Base-by-base conservation (phyloP, 164 flowering plant genomes). In the Amborella trichopoda region DNA sequence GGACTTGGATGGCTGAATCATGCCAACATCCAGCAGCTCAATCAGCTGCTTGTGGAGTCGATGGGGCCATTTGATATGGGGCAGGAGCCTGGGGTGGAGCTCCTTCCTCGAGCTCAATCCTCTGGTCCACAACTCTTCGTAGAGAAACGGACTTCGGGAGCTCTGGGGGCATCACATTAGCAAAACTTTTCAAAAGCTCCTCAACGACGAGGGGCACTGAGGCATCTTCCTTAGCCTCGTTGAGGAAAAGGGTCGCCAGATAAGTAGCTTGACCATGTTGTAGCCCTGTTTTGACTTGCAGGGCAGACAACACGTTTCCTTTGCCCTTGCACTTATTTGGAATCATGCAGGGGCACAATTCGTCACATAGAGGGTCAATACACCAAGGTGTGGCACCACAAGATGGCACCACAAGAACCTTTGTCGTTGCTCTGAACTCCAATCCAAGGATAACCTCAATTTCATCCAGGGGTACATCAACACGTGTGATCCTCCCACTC, bases 311-410 rank as follows among this genome's bases (percentile, higher is more conserved):
- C 18, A 48, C 10, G 5, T 43, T 11, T 20, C 25, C 19, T 8
- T 23, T 25, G 23, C 3, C n/a, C 21, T 0, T 8, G 6, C 18
- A 0, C 10, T 20, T 41, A 0, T 22, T 26, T 3, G 10, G 39
- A 6, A 60, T 46, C 27, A 53, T 53, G 16, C 53, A 40, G 3
- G 32, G 26, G 1, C 5, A 9, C 1, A 2, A 17, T 2, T 5
- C 43, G 13, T 42, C 25, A 3, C 2, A n/a, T n/a, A 1, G 3
- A 53, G 40, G 13, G 53, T 19, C 6, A 59, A 1, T 9, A 44
- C 48, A 11, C 38, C 52, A 9, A 41, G 21, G 33, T 53, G 53
- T 17, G 58, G 53, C 22, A 60, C 14, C 16, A 28, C n/a, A n/a
- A n/a, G n/a, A n/a, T n/a, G n/a, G n/a, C n/a, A n/a, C n/a, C n/a